A percentile compares a stretch with the other conserved stretches of the same genome.
These are phyloP conservation scores for Solanum sejunctum DNA, from an alignment of 257 asterid genomes.

Conservation along the genomic window DNA sequence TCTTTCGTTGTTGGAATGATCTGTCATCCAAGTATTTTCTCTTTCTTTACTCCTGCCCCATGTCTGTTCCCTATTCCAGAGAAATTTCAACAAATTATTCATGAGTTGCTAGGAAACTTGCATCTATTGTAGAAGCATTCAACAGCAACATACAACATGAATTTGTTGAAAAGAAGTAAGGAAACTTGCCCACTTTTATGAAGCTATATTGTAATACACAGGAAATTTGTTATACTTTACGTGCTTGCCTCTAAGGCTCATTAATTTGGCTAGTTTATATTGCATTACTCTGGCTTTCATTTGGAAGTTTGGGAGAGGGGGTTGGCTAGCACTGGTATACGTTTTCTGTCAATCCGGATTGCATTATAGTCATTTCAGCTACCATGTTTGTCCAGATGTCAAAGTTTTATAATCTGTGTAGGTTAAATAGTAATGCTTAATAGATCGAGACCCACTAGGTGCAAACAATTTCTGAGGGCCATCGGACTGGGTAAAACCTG, in stretches of 20 bases:
- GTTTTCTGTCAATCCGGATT: background rate
- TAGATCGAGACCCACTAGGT: too few relatives aligned
- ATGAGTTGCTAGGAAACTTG: background rate
- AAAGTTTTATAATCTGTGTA: background rate
- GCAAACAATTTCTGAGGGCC: too few relatives aligned
- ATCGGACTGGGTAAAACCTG: too few relatives aligned
- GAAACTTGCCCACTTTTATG: background rate
- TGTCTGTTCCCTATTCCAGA: background rate
- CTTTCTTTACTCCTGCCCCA: background rate
- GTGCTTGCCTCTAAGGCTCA: background rate
- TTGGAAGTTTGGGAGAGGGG: background rate
- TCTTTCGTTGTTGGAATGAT: constrained; percentile 8
- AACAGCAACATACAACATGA: constrained; percentile 58
- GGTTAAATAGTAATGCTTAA: too few relatives aligned
- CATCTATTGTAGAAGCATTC: constrained; percentile 56
- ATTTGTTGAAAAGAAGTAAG: constrained; percentile 70
- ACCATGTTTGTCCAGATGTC: background rate
- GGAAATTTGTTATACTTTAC: background rate
- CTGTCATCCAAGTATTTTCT: background rate
- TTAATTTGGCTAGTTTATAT: background rate
- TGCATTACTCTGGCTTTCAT: background rate
- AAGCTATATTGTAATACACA: background rate
- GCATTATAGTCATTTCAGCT: background rate
- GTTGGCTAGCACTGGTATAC: background rate
- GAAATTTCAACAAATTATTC: background rate